Conservation (phyloP, 2,329 filamentous ascomycete species). For the Diplodia mutila region DNA sequence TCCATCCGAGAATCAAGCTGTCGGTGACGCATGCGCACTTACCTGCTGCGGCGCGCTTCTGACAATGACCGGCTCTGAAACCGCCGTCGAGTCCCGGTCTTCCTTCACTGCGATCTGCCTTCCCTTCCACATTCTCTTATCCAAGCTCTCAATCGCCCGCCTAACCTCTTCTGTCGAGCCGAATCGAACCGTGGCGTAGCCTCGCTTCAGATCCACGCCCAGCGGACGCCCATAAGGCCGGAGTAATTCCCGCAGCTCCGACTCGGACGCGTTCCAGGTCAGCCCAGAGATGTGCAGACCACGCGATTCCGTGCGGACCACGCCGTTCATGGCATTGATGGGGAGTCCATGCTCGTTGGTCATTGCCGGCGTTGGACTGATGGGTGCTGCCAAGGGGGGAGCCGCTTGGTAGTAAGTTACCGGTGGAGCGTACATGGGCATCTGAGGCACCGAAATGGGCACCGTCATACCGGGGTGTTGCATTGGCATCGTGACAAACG, state of each 20-base stretch:
- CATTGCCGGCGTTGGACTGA: background rate
- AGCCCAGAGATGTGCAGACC: constrained; percentile 43
- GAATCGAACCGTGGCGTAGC: constrained; percentile 39
- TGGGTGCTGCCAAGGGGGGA: constrained; percentile 4
- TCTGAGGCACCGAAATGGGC: constrained; percentile 24
- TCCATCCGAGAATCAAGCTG: background rate
- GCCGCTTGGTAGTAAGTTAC: constrained; percentile 30
- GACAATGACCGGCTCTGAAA: constrained; percentile 37
- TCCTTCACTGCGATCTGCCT: constrained; percentile 40
- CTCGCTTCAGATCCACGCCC: constrained; percentile 35
- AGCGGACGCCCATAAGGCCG: constrained; percentile 33
- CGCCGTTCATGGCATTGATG: constrained; percentile 43
- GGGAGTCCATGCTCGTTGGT: constrained; percentile 39
- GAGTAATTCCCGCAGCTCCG: constrained; percentile 37
- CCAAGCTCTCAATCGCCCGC: constrained; percentile 35
- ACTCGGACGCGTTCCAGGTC: constrained; percentile 34
- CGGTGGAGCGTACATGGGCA: constrained; percentile 3
- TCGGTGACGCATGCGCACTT: background rate
- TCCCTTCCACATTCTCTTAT: constrained; percentile 36
- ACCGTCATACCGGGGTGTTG: constrained; percentile 28
- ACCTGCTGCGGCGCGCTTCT: constrained; percentile 31
- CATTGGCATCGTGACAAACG: background rate
- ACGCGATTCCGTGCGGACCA: constrained; percentile 41
- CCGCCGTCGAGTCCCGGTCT: constrained; percentile 40
- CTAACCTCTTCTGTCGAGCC: constrained; percentile 38